Percentiles rank a stretch among this genome's conserved stretches.
Evolutionary conservation across 176 grass and related monocot genomes (phyloP).

Genomic region (Musa acuminata): DNA sequence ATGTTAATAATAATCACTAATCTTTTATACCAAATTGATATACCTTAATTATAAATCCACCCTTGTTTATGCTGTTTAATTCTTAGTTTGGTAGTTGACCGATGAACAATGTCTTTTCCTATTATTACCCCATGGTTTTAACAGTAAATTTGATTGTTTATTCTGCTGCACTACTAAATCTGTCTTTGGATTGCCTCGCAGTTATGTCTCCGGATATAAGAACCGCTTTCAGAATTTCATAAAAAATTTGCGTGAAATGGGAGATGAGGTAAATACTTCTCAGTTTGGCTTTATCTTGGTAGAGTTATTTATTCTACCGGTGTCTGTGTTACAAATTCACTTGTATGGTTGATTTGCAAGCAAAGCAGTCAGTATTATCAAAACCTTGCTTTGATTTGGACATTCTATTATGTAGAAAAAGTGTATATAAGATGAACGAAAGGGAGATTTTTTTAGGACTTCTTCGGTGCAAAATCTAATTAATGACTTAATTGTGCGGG

Average conservation of each 20-base stretch:
- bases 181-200: neutral
- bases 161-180: neutral
- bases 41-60: neutral
- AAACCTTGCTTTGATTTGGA: neutral
- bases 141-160: neutral
- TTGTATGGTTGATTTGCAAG: neutral
- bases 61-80: neutral
- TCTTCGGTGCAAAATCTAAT: neutral
- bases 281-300: neutral
- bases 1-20: neutral
- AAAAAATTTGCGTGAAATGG: constrained; percentile 80
- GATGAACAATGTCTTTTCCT: no score
- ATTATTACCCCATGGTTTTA: no score
- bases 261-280: constrained; percentile 59
- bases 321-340: no score
- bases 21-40: neutral
- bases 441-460: no score
- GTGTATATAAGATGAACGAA: neutral
- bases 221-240: constrained; percentile 72
- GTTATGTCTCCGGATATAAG: constrained; percentile 56
- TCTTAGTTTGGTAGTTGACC: neutral
- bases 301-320: no score
- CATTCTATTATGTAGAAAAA: neutral
- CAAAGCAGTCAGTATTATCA: neutral
- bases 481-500: neutral